These are phyloP conservation scores for Cryptococcus sp. DNA, from an alignment of 1,284 basidiomycete species.

Conservation along the genomic window DNA sequence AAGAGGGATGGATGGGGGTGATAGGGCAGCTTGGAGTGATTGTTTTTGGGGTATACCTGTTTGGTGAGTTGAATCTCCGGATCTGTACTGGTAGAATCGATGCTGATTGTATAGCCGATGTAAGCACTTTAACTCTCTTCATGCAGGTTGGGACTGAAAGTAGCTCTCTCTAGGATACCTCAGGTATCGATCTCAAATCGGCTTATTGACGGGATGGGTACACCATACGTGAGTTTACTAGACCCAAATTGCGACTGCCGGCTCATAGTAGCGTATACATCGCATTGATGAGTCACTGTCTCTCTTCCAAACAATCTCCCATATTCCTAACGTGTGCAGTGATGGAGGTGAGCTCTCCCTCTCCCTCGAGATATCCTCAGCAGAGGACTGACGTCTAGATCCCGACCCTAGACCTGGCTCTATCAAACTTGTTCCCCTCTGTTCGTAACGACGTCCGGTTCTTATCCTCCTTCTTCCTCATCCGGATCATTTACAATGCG, in stretches of 20 bases:
- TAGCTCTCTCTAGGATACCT: conserved; percentile 38
- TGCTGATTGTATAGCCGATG: conserved; percentile 24
- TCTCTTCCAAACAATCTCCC: conserved; percentile 49
- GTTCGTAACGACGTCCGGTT: conserved; percentile 56
- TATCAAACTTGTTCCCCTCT: conserved; percentile 52
- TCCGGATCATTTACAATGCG: conserved; percentile 56
- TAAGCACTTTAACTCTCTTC: conserved; percentile 10
- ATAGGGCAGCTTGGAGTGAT: conserved; percentile 26
- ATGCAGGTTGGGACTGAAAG: background rate
- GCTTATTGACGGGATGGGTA: conserved; percentile 58
- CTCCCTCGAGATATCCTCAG: background rate
- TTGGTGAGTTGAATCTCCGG: conserved; percentile 27
- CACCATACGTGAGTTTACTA: conserved; percentile 51
- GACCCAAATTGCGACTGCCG: background rate
- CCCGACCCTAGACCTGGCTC: conserved; percentile 57
- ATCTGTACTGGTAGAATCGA: background rate
- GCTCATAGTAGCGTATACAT: conserved; percentile 49
- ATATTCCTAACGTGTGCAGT: conserved; percentile 53
- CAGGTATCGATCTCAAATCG: conserved; percentile 48
- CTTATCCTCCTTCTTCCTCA: conserved; percentile 54
- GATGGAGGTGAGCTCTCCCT: conserved; percentile 52
- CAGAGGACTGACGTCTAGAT: conserved; percentile 37
- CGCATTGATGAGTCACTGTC: conserved; percentile 52
- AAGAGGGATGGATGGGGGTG: conserved; percentile 24
- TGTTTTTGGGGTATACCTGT: conserved; percentile 43